Evolutionary conservation across 176 grass and related monocot species (phyloP), one percentile per base, ranked within the genome.

Genomic region (Hsuehochloa calcarea): DNA sequence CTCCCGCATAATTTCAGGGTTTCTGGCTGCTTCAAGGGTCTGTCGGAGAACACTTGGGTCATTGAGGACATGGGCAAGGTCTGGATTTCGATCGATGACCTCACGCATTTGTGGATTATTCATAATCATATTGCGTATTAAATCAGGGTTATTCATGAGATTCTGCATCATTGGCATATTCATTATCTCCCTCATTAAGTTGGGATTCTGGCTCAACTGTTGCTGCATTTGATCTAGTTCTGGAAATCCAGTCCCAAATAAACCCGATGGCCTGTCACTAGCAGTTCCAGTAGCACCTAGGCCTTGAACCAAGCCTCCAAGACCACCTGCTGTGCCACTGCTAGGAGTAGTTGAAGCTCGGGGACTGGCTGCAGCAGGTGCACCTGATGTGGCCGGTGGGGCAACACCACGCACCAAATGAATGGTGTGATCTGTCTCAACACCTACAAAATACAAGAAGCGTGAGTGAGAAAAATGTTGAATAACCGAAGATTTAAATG

Each of bases 1-100:
- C 77, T 98, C 96, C 38, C 96, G 95, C 96, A 98, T 98, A 74
- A 98, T 89, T 86, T 98, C 96, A 58, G 96, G 96, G 82, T 98
- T 98, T 52, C 96, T 92, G 59, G 96, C 91, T 29, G 97, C 92
- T 78, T 99, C 97, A 35, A 99, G 88, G 75, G 97, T 99, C 87
- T 99, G 97, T 10, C 92, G 91, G 19, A 99, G 91, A 76, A 92
- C 91, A 81, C 80, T 91, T 39, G 96, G 96, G 56, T 99, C 96
- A 96, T 96, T 99, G 74, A 99, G 87, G 54, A 99, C 91, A 77
- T 99, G 97, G 13, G 93, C 97, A 87, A 99, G 85, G 85, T 99
- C 97, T 72, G 97, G 97, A 87, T 99, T 99, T 23, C 88, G 86
- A 71, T 99, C 97, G 5, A 99, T 94, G 70, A 99, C 88, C 31